A percentile compares a stretch with the other conserved stretches of the same genome.
Conservation (phyloP, 352 stramenopile genomes). For the Phytopythium boreale region DNA sequence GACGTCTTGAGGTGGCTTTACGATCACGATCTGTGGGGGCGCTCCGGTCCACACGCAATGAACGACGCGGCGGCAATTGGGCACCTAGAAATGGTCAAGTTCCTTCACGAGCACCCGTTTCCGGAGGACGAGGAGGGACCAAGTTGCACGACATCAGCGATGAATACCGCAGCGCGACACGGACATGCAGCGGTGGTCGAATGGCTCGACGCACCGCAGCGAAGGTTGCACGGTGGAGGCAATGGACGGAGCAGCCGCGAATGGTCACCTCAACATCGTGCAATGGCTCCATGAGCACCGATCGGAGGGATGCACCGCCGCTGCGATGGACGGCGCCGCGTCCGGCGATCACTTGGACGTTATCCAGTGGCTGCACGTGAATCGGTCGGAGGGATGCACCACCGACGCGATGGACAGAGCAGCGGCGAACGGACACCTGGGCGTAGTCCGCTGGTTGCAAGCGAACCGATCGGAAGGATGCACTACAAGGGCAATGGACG, state of each 20-base stretch:
- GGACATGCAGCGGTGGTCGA: too few relatives aligned
- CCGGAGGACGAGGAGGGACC: too few relatives aligned
- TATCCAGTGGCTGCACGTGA: neutral
- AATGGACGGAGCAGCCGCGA: conserved; percentile 8
- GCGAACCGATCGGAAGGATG: conserved; percentile 15
- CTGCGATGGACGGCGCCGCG: conserved; percentile 18
- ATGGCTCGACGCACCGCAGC: too few relatives aligned
- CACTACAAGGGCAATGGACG: conserved; percentile 11
- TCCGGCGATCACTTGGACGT: conserved; percentile 14
- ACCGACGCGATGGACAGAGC: neutral
- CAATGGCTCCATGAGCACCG: conserved; percentile 10
- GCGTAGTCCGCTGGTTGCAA: conserved; percentile 20
- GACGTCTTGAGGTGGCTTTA: too few relatives aligned
- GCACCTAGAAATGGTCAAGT: too few relatives aligned
- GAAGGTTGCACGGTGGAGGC: neutral
- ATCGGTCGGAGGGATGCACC: neutral
- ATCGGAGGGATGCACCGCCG: neutral
- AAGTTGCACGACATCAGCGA: too few relatives aligned
- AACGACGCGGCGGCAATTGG: too few relatives aligned
- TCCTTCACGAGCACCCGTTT: too few relatives aligned
- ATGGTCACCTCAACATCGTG: conserved; percentile 14
- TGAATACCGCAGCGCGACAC: too few relatives aligned
- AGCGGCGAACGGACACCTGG: neutral
- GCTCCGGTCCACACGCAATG: too few relatives aligned
- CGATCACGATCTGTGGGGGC: too few relatives aligned